Base-by-base conservation (phyloP, 2,329 filamentous ascomycete species). In the Mollisia scopiformis region DNA sequence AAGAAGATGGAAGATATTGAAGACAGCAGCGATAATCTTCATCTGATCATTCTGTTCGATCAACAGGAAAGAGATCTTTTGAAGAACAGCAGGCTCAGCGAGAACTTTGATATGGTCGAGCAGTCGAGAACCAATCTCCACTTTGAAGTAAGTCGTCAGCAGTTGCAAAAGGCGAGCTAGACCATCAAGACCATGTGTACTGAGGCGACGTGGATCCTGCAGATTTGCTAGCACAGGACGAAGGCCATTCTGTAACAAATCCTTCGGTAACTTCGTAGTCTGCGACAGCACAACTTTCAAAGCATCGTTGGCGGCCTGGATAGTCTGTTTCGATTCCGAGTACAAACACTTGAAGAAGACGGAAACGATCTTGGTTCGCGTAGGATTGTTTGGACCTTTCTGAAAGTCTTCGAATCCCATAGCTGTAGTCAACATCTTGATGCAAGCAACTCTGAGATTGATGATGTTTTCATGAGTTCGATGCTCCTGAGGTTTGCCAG, bases 311-410 rank as follows among this genome's bases (percentile, higher is more conserved):
- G 96, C 95, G 4, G 95, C 94, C 61, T 95, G 91, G 56, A 97
- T 96, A 2, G 96, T 96, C 41, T 93, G 91, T 50, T 90, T 88
- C 3, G 93, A 96, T 72, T 96, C 93, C 0, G 92, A 94, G 75
- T 99, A 99, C 1, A 99, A 81, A 37, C 92, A 96, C 73, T 97
- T 98, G 84, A 99, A 99, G 78, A 99, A 99, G 1, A 98, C 93
- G 0, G 91, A 88, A 19, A 99, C 93, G 51, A 98, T 96, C 71
- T 86, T 87, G 1, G 79, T 83, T 55, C 88, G 80, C 0, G 85
- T 88, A 0, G 84, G 79, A 66, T 90, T 90, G 51, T 87, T 87
- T 37, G 87, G 84, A 1, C 85, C 88, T 57, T 91, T 92, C 62
- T 89, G 89, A 73, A 97, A 98, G 33, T 97, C 94, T 5, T 94